Evolutionary conservation across 306 rosid species (phyloP), one percentile per base, ranked within the genome.

Genomic region (Purshia tridentata): DNA sequence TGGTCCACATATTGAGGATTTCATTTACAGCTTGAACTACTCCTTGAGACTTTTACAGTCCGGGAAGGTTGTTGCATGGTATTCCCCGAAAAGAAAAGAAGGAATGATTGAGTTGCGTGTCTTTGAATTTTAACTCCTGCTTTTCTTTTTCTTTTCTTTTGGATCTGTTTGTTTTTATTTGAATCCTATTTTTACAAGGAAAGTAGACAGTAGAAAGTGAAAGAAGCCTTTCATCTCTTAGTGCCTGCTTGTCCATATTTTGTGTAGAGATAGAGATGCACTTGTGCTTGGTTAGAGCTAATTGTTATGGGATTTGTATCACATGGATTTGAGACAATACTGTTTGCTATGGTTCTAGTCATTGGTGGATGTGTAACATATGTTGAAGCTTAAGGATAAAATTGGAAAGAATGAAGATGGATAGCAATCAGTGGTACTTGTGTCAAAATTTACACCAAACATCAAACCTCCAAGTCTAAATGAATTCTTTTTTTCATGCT

Each of bases 11-110:
- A n/a, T 89, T 8, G 98, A 93, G 84, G 96, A 91, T 82, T 81
- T 86, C 74, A 84, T 91, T 6, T 86, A 73, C 91, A 93, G 97
- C 88, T 78, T 93, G 81, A 89, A 63, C 74, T 93, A 91, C 88
- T 89, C 96, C 37, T 74, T 89, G 35, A 78, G 77, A 81, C 81
- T 79, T 73, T 48, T 91, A 22, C 18, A 73, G 23, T 91, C 98
- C 1, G 98, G 92, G 67, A 93, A 89, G 86, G 77, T 90, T 0
- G 94, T 93, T 69, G 94, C 92, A 64, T 93, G 98, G 98, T 93
- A 85, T 78, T 91, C 98, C 65, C 97, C 96, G 0, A 86, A 88
- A 78, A 74, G 94, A 69, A 91, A 89, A 79, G 98, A 93, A 60
- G 98, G 96, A 67, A 93, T 93, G 98, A 73, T 93, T 56, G 97